A percentile compares a stretch with the other conserved stretches of the same genome.
phyloP scores from a whole-genome alignment of 345 rosid genomes.

The Acer campestre region DNA sequence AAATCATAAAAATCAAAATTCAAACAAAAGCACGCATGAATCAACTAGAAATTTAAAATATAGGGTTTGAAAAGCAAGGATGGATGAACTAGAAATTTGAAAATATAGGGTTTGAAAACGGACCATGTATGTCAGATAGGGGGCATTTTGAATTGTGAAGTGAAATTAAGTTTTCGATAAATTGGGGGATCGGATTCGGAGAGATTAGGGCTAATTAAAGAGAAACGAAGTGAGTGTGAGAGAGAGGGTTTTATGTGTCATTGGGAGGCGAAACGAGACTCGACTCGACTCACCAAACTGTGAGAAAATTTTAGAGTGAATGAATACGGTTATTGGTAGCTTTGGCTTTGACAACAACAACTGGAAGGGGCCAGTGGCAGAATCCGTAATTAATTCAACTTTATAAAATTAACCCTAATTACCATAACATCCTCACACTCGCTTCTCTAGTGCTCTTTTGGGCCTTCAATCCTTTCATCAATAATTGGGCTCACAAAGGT shows the following conservation, averaged over 20 bases:
- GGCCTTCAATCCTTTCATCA: not conserved
- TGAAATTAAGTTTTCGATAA: not conserved
- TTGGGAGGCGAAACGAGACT: constrained; percentile 16
- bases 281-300: constrained; percentile 11
- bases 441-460: not conserved
- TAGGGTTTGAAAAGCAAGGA: no score
- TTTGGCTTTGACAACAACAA: constrained; percentile 14
- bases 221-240: not conserved
- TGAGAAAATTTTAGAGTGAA: not conserved
- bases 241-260: constrained; percentile 9
- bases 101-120: not conserved
- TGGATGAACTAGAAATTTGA: constrained; percentile 9
- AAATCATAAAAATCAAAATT: not conserved
- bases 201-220: constrained; percentile 24
- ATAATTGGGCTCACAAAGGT: no score
- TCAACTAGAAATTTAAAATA: no score
- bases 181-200: not conserved
- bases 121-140: not conserved
- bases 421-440: not conserved
- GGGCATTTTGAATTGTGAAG: constrained; percentile 4
- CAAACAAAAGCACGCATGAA: not conserved
- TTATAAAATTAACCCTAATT: constrained; percentile 1
- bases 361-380: constrained; percentile 30
- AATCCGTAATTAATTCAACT: constrained; percentile 28
- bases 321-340: constrained; percentile 2